Percentiles rank a stretch among this genome's conserved stretches.
Evolutionary conservation across 768 basidiomycete genomes (phyloP).

Genomic region (Bullera alba): DNA sequence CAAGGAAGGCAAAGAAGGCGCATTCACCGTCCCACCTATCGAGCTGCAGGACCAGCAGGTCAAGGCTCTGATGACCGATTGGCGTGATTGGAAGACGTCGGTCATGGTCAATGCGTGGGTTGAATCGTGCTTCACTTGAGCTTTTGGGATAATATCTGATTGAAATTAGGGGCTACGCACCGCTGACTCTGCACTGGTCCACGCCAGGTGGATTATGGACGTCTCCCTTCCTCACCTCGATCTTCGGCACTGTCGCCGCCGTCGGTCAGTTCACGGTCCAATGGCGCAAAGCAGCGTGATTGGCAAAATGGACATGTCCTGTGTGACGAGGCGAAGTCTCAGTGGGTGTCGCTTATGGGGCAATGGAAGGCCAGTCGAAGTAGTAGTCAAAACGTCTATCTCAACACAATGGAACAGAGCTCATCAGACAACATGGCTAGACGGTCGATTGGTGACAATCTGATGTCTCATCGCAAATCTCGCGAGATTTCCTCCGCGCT

Average conservation of each 20-base stretch:
- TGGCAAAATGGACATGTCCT: too few relatives aligned
- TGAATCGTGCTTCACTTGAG: background rate
- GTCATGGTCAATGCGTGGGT: conserved; percentile 27
- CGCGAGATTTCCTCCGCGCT: too few relatives aligned
- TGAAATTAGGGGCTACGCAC: conserved; percentile 42
- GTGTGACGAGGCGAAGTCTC: too few relatives aligned
- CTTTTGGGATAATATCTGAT: background rate
- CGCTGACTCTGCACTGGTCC: conserved; percentile 44
- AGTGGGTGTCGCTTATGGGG: too few relatives aligned
- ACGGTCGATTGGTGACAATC: too few relatives aligned
- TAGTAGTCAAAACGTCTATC: too few relatives aligned
- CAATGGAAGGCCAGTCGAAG: too few relatives aligned
- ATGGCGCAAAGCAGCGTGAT: conserved; percentile 23
- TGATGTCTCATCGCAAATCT: too few relatives aligned
- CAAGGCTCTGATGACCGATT: conserved; percentile 15
- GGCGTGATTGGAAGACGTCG: conserved; percentile 24
- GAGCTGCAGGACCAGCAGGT: background rate
- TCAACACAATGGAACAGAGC: too few relatives aligned
- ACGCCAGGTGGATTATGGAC: conserved; percentile 37
- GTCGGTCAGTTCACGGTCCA: conserved; percentile 18
- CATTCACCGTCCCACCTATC: background rate
- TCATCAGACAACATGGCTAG: too few relatives aligned
- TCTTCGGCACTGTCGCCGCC: conserved; percentile 28
- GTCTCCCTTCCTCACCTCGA: conserved; percentile 22
- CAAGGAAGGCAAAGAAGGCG: background rate